Evolutionary conservation across 306 rosid genomes (phyloP).

Genomic region (Rosa rugosa): DNA sequence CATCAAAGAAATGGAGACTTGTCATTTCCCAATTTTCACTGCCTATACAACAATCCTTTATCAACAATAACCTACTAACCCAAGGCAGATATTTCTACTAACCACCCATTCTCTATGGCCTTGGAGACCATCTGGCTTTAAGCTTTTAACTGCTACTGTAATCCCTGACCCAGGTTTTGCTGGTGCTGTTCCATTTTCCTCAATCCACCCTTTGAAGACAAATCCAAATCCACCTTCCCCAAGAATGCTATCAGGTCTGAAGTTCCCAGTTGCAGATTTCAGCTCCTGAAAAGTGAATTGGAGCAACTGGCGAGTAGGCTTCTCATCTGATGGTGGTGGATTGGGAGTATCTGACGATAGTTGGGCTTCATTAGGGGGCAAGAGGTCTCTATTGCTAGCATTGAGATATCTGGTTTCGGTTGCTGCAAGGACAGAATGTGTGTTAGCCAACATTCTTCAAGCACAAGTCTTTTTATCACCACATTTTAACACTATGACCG

Average conservation of each 20-base stretch:
- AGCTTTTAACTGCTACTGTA: slow-evolving; percentile 93
- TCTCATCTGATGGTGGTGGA: slow-evolving; percentile 53
- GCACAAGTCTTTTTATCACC: not conserved
- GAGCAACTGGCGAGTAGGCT: slow-evolving; percentile 64
- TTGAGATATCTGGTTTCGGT: slow-evolving; percentile 87
- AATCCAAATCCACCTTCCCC: slow-evolving; percentile 98
- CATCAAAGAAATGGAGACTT: slow-evolving; percentile 31
- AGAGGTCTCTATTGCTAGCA: slow-evolving; percentile 88
- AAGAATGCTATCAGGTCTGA: slow-evolving; percentile 97
- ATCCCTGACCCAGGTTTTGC: slow-evolving; percentile 93
- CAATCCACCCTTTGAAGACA: slow-evolving; percentile 98
- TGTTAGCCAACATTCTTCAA: slow-evolving; percentile 19
- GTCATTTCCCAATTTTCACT: slow-evolving; percentile 36
- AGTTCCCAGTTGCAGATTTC: slow-evolving; percentile 90
- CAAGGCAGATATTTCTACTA: slow-evolving; percentile 78
- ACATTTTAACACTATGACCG: slow-evolving; percentile 3
- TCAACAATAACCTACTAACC: slow-evolving; percentile 61
- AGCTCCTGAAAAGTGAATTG: slow-evolving; percentile 84
- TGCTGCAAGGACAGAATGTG: slow-evolving; percentile 54
- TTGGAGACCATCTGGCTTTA: slow-evolving; percentile 94
- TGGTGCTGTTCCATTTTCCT: slow-evolving; percentile 94
- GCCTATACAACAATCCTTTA: slow-evolving; percentile 30
- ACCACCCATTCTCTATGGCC: slow-evolving; percentile 99
- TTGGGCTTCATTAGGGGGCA: slow-evolving; percentile 70
- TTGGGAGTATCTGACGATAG: slow-evolving; percentile 65